These are phyloP conservation scores for Panicum virgatum DNA, from an alignment of 202 grass and related monocot genomes.

Conservation along the genomic window DNA sequence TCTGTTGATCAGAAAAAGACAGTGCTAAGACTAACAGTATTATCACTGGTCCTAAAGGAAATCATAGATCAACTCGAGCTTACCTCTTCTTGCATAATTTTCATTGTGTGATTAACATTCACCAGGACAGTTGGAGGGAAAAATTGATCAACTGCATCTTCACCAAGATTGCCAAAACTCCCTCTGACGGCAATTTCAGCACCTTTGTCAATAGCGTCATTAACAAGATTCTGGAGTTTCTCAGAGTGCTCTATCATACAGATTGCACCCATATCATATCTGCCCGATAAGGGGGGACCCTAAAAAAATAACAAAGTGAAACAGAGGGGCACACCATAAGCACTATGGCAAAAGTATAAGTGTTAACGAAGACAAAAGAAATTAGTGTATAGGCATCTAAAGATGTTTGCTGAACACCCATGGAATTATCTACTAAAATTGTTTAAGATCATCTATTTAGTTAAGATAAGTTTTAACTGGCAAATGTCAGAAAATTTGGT, in stretches of 20 bases:
- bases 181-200: constrained; percentile 88
- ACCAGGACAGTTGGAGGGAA: constrained; percentile 92
- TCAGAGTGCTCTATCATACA: constrained; percentile 97
- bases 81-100: constrained; percentile 99
- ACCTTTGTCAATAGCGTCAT: constrained; percentile 82
- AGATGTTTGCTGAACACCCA: background rate
- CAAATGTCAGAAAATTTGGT: constrained; percentile 10
- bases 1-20: constrained; percentile 46
- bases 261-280: constrained; percentile 98
- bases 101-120: constrained; percentile 94
- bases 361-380: background rate
- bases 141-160: constrained; percentile 97
- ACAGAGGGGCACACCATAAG: constrained; percentile 17
- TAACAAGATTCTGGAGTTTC: constrained; percentile 87
- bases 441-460: background rate
- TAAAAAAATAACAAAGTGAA: constrained; percentile 38
- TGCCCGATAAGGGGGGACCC: constrained; percentile 80
- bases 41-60: background rate
- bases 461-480: constrained; percentile 11
- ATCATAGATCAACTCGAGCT: background rate
- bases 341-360: background rate
- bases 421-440: constrained; percentile 14
- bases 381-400: background rate
- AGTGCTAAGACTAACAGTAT: constrained; percentile 2
- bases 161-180: constrained; percentile 84